Conservation (phyloP, 2,329 filamentous ascomycete genomes). For the Fusarium drepaniforme region DNA sequence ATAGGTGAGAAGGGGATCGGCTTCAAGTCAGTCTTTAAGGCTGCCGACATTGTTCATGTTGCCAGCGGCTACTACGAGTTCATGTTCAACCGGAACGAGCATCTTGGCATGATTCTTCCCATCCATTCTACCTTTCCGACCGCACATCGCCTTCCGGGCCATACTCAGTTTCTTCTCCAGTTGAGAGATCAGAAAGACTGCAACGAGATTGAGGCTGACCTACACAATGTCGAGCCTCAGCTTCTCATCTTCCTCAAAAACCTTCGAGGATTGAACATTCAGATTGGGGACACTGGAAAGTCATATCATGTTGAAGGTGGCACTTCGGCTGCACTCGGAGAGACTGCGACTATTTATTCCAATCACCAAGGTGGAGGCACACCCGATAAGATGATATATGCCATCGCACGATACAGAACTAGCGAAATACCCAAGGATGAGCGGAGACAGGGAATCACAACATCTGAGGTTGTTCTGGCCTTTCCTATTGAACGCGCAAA, state of each 20-base stretch:
- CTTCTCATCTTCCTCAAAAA: not conserved
- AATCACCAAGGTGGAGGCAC: not conserved
- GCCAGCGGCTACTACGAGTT: not conserved
- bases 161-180: not conserved
- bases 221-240: not conserved
- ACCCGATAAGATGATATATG: not conserved
- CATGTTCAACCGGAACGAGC: not conserved
- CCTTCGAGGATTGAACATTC: not conserved
- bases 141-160: rapidly evolving
- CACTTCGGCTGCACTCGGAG: not conserved
- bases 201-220: not conserved
- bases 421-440: not conserved
- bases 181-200: rapidly evolving
- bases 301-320: not conserved
- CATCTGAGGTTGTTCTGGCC: not conserved
- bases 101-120: not conserved
- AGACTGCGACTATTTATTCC: not conserved
- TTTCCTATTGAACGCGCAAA: not conserved
- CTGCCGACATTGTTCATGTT: not conserved
- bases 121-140: not conserved
- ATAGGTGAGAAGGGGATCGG: not conserved
- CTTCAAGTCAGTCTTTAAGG: not conserved
- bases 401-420: not conserved
- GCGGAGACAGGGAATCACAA: not conserved
- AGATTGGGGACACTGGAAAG: rapidly evolving